Percentiles rank a stretch among this genome's conserved stretches.
Evolutionary conservation across 345 rosid genomes (phyloP).

Genomic region (Populus nigra): DNA sequence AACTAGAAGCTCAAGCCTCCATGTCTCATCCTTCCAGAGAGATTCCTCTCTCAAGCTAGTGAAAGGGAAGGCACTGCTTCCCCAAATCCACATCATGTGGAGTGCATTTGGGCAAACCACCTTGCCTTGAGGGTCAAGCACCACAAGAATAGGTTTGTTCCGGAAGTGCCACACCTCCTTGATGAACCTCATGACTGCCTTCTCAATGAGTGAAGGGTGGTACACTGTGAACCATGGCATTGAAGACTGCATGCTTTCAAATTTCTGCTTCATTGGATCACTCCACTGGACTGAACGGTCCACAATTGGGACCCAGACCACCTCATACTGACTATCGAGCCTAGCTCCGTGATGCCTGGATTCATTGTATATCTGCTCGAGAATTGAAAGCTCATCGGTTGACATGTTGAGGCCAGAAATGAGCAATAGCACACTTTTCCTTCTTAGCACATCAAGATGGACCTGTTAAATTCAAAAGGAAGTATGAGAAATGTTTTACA

Average conservation of each 20-base stretch:
- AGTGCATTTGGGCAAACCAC: conserved; percentile 79
- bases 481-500: not conserved
- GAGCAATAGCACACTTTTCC: conserved; percentile 72
- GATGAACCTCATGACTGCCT: conserved; percentile 59
- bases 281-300: conserved; percentile 42
- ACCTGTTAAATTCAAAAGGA: conserved; percentile 36
- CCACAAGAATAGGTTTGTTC: conserved; percentile 84
- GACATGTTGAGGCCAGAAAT: conserved; percentile 73
- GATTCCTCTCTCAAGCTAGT: conserved; percentile 71
- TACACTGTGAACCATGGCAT: conserved; percentile 87
- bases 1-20: conserved; percentile 76
- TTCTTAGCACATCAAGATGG: conserved; percentile 66
- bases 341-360: conserved; percentile 53
- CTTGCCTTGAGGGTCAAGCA: conserved; percentile 81
- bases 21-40: conserved; percentile 75
- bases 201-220: conserved; percentile 59
- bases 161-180: conserved; percentile 82
- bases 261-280: conserved; percentile 37
- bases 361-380: conserved; percentile 77
- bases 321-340: conserved; percentile 63
- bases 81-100: conserved; percentile 99
- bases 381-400: conserved; percentile 66
- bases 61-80: conserved; percentile 90
- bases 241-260: conserved; percentile 48
- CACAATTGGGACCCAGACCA: conserved; percentile 80